A percentile compares a stretch with the other conserved stretches of the same genome.
Conservation (phyloP, 805 yeast species). For the Yarrowia osloensis region DNA sequence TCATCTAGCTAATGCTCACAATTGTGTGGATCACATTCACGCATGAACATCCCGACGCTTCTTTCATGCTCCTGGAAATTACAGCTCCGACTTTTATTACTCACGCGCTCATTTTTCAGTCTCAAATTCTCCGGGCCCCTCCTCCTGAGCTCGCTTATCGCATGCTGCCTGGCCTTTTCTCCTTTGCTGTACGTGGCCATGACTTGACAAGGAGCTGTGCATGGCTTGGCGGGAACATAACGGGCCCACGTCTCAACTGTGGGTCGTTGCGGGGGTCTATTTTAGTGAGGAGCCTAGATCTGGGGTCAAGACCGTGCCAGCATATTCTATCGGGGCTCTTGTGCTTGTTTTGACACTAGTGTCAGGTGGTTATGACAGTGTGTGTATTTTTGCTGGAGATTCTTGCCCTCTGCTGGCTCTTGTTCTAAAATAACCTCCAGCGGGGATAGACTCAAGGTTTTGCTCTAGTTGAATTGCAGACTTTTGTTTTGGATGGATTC, state of each 20-base stretch:
- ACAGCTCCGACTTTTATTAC: too few relatives aligned
- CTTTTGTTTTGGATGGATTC: constrained; percentile 2
- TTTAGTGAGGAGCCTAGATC: background rate
- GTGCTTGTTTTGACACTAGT: background rate
- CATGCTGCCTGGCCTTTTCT: background rate
- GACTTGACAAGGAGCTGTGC: constrained; percentile 19
- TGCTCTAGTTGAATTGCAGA: background rate
- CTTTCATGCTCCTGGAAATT: too few relatives aligned
- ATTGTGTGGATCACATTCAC: too few relatives aligned
- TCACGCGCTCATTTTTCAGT: background rate
- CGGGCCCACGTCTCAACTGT: background rate
- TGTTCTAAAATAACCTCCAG: background rate
- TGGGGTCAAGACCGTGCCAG: background rate
- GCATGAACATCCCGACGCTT: too few relatives aligned
- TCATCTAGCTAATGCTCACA: background rate
- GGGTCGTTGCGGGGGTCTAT: background rate
- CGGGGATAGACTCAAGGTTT: constrained; percentile 3
- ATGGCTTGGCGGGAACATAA: constrained; percentile 1
- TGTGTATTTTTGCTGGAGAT: background rate
- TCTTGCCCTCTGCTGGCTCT: too few relatives aligned
- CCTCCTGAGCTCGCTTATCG: background rate
- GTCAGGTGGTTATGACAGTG: background rate
- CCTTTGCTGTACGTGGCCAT: constrained; percentile 28
- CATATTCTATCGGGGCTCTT: background rate
- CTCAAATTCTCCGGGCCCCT: background rate